Evolutionary conservation across 257 asterid genomes (phyloP).

Genomic region (Knoxia roxburghii): DNA sequence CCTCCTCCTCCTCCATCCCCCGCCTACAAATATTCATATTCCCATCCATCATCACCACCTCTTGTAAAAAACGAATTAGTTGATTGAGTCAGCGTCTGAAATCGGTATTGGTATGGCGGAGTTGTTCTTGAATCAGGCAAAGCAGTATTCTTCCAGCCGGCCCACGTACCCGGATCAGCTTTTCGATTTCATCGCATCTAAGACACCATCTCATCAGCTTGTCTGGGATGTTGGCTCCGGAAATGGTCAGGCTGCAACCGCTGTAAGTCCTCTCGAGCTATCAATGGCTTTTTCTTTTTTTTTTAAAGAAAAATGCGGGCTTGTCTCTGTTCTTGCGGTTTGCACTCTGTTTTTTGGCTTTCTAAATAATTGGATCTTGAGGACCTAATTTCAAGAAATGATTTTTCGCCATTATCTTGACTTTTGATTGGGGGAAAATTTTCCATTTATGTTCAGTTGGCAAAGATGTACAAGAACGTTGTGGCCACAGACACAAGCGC

Average conservation of each 20-base stretch:
- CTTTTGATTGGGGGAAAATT: too few species aligned
- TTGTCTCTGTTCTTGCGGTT: too few species aligned
- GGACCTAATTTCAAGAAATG: too few species aligned
- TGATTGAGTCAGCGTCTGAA: too few species aligned
- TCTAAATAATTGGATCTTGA: too few species aligned
- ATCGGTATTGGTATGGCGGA: slow-evolving; percentile 4
- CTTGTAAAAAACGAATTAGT: too few species aligned
- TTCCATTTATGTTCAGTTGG: slow-evolving; percentile 50
- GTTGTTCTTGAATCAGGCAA: slow-evolving; percentile 15
- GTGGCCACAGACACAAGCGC: slow-evolving; percentile 64
- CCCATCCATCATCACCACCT: too few species aligned
- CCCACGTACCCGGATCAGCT: slow-evolving; percentile 7
- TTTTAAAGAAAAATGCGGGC: too few species aligned
- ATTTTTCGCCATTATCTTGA: too few species aligned
- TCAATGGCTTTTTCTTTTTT: background rate
- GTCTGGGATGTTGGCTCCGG: slow-evolving; percentile 25
- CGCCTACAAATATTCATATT: too few species aligned
- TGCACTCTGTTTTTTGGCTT: too few species aligned
- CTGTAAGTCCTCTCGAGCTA: background rate
- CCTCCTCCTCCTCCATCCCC: too few species aligned
- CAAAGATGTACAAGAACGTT: slow-evolving; percentile 44
- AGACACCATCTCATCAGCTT: slow-evolving; percentile 7
- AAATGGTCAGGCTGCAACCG: slow-evolving; percentile 19
- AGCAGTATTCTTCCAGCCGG: slow-evolving; percentile 8
- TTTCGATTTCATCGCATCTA: slow-evolving; percentile 4